These are phyloP conservation scores for Hypocreales sp. DNA, from an alignment of 2,329 filamentous ascomycete species.

Conservation along the genomic window DNA sequence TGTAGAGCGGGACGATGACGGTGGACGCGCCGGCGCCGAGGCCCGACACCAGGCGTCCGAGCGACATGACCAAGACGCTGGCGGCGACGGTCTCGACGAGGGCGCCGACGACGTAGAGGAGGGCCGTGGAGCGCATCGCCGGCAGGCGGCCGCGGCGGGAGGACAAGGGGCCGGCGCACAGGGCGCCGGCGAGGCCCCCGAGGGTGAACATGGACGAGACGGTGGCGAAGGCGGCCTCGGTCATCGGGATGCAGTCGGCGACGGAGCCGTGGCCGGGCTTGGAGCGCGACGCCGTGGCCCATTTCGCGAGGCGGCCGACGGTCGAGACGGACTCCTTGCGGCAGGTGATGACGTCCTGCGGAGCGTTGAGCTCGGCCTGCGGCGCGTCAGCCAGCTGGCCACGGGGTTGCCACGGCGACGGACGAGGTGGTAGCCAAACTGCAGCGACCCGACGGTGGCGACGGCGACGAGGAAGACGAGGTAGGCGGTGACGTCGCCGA, in stretches of 20 bases:
- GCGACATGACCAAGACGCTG: constrained; percentile 48
- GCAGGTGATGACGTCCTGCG: constrained; percentile 87
- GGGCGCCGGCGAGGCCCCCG: constrained; percentile 71
- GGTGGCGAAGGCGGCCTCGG: constrained; percentile 62
- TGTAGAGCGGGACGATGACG: constrained; percentile 87
- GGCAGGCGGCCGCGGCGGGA: constrained; percentile 60
- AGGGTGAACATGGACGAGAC: constrained; percentile 85
- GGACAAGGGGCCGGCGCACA: constrained; percentile 65
- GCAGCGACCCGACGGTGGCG: constrained; percentile 72
- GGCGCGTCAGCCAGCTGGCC: background rate
- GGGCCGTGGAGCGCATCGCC: constrained; percentile 61
- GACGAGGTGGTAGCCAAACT: constrained; percentile 91
- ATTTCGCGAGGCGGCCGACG: constrained; percentile 10
- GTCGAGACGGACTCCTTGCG: constrained; percentile 33
- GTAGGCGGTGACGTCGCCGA: constrained; percentile 51
- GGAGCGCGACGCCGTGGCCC: constrained; percentile 11
- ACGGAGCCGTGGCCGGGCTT: constrained; percentile 20
- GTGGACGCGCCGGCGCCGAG: constrained; percentile 77
- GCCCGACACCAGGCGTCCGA: constrained; percentile 68
- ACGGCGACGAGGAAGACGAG: constrained; percentile 62
- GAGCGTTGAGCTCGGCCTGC: constrained; percentile 82
- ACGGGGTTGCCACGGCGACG: constrained; percentile 7
- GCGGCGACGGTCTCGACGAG: constrained; percentile 57
- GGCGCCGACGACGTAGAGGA: constrained; percentile 65
- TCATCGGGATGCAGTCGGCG: constrained; percentile 81